Percentiles rank a stretch among this genome's conserved stretches.
Conservation (phyloP, 1,139 yeast genomes). For the Blastobotrys malaysiensis region DNA sequence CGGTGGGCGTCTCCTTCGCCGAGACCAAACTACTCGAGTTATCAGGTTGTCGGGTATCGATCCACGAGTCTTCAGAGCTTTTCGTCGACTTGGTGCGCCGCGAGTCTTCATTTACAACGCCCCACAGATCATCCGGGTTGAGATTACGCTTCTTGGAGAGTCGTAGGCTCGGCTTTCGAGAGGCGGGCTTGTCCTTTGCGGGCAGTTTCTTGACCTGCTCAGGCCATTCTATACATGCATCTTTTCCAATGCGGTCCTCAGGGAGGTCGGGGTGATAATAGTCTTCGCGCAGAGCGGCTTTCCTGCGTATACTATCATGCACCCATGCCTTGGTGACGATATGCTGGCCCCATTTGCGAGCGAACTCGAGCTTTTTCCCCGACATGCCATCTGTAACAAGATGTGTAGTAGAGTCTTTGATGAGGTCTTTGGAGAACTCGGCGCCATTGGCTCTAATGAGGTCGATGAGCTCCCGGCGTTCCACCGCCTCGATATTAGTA, state of each 20-base stretch:
- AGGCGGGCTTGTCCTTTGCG: conserved; percentile 12
- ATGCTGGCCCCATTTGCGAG: conserved; percentile 62
- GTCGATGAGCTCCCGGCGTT: conserved; percentile 36
- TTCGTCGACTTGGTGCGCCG: background rate
- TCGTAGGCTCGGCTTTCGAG: conserved; percentile 7
- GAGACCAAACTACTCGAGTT: background rate
- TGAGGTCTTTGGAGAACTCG: conserved; percentile 49
- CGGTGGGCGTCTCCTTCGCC: conserved; percentile 3
- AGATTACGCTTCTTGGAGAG: conserved; percentile 12
- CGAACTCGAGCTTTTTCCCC: conserved; percentile 62
- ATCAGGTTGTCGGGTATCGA: background rate
- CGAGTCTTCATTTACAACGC: background rate
- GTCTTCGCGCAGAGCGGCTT: conserved; percentile 49
- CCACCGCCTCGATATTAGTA: conserved; percentile 41
- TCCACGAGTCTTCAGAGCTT: background rate
- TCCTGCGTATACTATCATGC: conserved; percentile 54
- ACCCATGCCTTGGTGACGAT: conserved; percentile 76
- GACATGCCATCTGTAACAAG: conserved; percentile 42
- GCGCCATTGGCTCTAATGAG: conserved; percentile 55
- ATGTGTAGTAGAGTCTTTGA: conserved; percentile 42
- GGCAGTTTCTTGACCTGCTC: conserved; percentile 21
- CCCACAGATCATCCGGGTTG: background rate
- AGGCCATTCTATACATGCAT: conserved; percentile 47
- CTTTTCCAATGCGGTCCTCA: conserved; percentile 38
- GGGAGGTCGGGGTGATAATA: conserved; percentile 41